A percentile compares a stretch with the other conserved stretches of the same genome.
Conservation (phyloP, 495 filamentous ascomycete species). For the Jackrogersella minutella region DNA sequence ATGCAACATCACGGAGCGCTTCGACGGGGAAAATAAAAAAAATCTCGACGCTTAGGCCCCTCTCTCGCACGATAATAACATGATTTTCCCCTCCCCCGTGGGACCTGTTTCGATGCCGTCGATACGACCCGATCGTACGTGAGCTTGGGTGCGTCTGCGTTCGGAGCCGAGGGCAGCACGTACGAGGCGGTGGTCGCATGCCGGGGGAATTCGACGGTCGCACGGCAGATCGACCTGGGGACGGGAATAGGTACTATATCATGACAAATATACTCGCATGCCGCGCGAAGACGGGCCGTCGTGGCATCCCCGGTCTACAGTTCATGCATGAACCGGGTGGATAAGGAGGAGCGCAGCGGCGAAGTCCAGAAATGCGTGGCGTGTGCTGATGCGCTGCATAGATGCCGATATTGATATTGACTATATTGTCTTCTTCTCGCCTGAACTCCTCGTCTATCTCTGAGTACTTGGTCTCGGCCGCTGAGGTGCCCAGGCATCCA, state of each 20-base stretch:
- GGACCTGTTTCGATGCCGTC: background rate
- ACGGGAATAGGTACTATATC: background rate
- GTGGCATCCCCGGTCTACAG: background rate
- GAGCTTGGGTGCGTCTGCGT: background rate
- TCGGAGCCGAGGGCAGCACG: background rate
- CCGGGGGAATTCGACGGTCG: background rate
- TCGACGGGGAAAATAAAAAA: background rate
- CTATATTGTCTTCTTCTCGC: background rate
- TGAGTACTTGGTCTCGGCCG: background rate
- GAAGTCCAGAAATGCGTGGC: background rate
- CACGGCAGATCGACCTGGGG: background rate
- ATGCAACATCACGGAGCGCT: constrained; percentile 1
- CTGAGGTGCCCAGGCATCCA: background rate
- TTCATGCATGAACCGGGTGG: background rate
- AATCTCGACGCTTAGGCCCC: background rate
- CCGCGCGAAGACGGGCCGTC: constrained; percentile 10
- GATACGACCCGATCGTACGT: background rate
- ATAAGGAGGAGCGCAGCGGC: background rate
- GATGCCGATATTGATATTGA: background rate
- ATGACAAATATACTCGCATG: background rate
- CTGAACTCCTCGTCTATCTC: background rate
- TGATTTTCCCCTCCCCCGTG: background rate
- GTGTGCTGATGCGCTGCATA: constrained; percentile 1
- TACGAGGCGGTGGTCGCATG: background rate
- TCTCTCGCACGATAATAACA: constrained; percentile 3